Evolutionary conservation across 2,329 filamentous ascomycete species (phyloP), one percentile per base, ranked within the genome.

Genomic region (Talaromyces funiculosus): DNA sequence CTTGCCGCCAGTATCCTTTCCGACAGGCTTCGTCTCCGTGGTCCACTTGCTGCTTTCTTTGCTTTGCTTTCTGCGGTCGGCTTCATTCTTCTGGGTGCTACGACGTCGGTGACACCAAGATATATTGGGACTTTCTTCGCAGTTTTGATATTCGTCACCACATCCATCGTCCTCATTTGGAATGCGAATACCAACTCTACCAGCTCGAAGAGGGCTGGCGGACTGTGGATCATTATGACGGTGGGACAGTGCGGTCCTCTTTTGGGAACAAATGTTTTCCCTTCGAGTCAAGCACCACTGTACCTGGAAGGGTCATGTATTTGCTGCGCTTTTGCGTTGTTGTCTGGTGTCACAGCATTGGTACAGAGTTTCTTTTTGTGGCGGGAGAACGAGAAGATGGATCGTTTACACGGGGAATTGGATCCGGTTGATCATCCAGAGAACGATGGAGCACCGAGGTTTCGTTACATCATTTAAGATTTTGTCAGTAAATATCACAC

Each of bases 81-180:
- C 5, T 78, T 75, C 67, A 71, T 78, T 61, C 67, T 78, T 20
- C 74, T 75, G 18, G 75, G 72, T 8, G 76, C 71, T 6, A 72
- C 73, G 1, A 66, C 64, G 22, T 65, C 64, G 0, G 68, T 71
- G 0, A 73, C 63, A 2, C 67, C 72, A 4, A 66, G 75, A 51
- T 77, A 77, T 53, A 64, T 75, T 31, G 74, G 71, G 4, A 68
- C 72, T 2, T 77, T 76, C 64, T 62, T 78, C 7, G 73, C 71
- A 4, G 72, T 77, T n/a, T 68, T 69, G 47, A 75, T 77, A 29
- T 77, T 76, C 53, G 70, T 74, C 14, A 68, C 66, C 1, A 70
- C 74, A 0, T 70, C 72, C 14, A 64, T 76, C 1, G 63, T 74
- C 5, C 64, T 77, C 54, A 68, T 72, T 1, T 75, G 76, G 75